Evolutionary conservation across 495 filamentous ascomycete genomes (phyloP), one percentile per base, ranked within the genome.

Genomic region (Opeltia flavorubescens): DNA sequence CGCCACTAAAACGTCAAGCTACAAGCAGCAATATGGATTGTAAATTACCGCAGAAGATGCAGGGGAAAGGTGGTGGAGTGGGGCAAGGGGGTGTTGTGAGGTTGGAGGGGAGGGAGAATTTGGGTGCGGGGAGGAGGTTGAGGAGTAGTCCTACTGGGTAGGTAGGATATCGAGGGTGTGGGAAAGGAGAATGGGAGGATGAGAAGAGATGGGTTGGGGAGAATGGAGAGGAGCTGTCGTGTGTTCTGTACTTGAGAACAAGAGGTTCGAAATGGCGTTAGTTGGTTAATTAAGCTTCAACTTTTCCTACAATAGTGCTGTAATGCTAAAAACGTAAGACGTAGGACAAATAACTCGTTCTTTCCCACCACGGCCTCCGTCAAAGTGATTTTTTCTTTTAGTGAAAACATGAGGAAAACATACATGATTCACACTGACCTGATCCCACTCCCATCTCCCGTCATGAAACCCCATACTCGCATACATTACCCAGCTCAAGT

Each of bases 11-110:
- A 34, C 44, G 56, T 25, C 56, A 59, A 27, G 51, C 48, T 13
- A 60, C 59, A 15, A 40, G 31, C 6, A 33, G 42, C n/a, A 33
- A n/a, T 15, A n/a, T 9, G 31, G 55, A 55, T 33, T 58, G 56
- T 24, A 60, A 56, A 46, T 39, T 60, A 34, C 58, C 58, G n/a
- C 36, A 27, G 26, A 60, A 56, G 29, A 34, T 50, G 18, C 29
- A 50, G 21, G 53, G 44, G 3, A 33, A 42, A 7, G 44, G 31
- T 41, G 39, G 7, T 12, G 39, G 47, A 15, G 45, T 17, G 15
- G 30, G 30, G 17, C 21, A 11, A 9, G 25, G 25, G 21, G 52
- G 52, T 7, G 41, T 50, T 9, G 41, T 55, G 31, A 57, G 33
- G 52, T 39, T 50, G 35, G 53, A 52, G 31, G 57, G 53, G 40